Evolutionary conservation across 495 filamentous ascomycete genomes (phyloP), one percentile per base, ranked within the genome.

Genomic region (Tuber melanosporum): DNA sequence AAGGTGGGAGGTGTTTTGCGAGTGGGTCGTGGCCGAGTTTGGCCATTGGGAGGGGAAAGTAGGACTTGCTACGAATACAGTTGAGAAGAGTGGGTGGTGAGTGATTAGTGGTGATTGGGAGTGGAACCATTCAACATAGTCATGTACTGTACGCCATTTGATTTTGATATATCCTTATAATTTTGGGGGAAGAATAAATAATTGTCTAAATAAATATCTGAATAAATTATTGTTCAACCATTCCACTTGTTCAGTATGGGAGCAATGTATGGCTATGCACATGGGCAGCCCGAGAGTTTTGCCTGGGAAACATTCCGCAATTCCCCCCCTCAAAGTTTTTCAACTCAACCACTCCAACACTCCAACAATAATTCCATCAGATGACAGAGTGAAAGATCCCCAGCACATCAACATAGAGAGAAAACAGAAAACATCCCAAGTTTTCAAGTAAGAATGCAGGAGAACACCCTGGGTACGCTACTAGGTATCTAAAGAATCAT

Each of bases 1-100:
- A 70, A 88, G 91, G 71, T 98, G 95, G 90, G 95, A 99, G 85
- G 86, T 88, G 77, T 99, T 97, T 82, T 98, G 94, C 84, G 87
- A 93, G 73, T 98, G 94, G 94, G 86, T 98, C 74, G 91, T 97
- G 12, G 85, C 88, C 72, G 92, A 95, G 83, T 97, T 89, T 87
- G 91, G 91, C 22, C 89, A 91, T 70, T 87, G 89, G 80, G 86
- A 85, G 69, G 52, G 73, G 49, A 36, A 36, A 74, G 10, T 45
- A 14, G 46, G 57, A 57, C 41, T 22, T 1, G 19, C 41, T 70
- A 45, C n/a, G n/a, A n/a, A n/a, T n/a, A n/a, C 42, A 41, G 36
- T 22, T 20, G 6, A 5, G 9, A 22, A 20, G 47, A 22, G 47
- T 17, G 43, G 41, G 19, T 32, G 71, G 6, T 49, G 32, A 43